Conservation (phyloP, 768 basidiomycete genomes). For the Russula griseocarnosa region DNA sequence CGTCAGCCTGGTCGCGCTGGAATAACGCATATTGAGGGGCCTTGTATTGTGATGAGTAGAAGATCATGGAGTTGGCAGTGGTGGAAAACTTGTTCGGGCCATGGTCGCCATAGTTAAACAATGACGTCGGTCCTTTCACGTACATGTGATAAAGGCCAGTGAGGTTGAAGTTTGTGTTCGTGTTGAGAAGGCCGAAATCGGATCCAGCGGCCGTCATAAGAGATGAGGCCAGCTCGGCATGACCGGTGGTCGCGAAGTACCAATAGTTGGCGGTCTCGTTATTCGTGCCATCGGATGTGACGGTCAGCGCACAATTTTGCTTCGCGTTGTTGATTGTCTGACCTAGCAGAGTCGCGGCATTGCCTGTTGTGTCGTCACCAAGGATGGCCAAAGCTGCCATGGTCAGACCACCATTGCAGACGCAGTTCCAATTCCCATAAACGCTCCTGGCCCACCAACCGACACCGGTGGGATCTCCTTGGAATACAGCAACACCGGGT, state of each 20-base stretch:
- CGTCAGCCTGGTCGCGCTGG: slow-evolving; percentile 79
- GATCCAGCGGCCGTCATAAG: slow-evolving; percentile 84
- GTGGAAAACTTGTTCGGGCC: slow-evolving; percentile 94
- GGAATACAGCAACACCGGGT: slow-evolving; percentile 56
- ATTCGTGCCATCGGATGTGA: slow-evolving; percentile 80
- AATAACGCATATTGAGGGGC: slow-evolving; percentile 74
- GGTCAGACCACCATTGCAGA: slow-evolving; percentile 87
- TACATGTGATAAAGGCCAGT: slow-evolving; percentile 92
- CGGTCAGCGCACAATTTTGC: slow-evolving; percentile 56
- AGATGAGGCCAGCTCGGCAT: slow-evolving; percentile 83
- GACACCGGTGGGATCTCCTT: slow-evolving; percentile 36
- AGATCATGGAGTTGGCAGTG: slow-evolving; percentile 84
- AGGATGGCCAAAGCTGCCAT: slow-evolving; percentile 88
- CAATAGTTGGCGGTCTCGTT: slow-evolving; percentile 91
- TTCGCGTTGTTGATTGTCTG: slow-evolving; percentile 71
- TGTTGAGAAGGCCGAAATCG: slow-evolving; percentile 63
- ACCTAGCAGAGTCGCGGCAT: slow-evolving; percentile 60
- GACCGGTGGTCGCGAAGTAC: slow-evolving; percentile 91
- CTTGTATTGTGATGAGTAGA: slow-evolving; percentile 68
- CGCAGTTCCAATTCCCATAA: slow-evolving; percentile 97
- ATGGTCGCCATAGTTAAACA: slow-evolving; percentile 81
- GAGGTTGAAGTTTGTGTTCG: slow-evolving; percentile 64
- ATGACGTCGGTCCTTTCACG: slow-evolving; percentile 73
- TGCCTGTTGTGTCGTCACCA: slow-evolving; percentile 73
- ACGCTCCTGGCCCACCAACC: slow-evolving; percentile 80